phyloP scores from a whole-genome alignment of 2,329 filamentous ascomycete genomes.

The Botryotinia calthae region DNA sequence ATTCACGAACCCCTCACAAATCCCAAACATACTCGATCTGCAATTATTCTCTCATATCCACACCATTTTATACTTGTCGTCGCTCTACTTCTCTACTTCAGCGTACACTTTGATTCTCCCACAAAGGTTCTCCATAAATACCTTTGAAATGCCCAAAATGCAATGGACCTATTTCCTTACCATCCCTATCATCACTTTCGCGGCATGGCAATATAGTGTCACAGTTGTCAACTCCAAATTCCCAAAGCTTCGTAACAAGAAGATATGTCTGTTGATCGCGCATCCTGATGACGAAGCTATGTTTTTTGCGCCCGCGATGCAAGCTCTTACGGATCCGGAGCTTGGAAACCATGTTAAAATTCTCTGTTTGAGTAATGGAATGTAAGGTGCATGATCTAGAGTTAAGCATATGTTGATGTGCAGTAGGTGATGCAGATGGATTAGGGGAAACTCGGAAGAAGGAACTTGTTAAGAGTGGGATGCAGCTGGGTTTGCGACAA shows the following conservation, averaged over 20 bases:
- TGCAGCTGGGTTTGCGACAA: slow-evolving; percentile 69
- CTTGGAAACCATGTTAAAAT: slow-evolving; percentile 92
- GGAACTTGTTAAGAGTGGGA: slow-evolving; percentile 78
- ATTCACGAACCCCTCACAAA: slow-evolving; percentile 4
- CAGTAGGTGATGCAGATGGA: slow-evolving; percentile 75
- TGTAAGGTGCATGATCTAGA: slow-evolving; percentile 15
- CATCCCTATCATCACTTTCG: slow-evolving; percentile 44
- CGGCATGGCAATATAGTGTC: slow-evolving; percentile 40
- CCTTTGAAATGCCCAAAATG: slow-evolving; percentile 27
- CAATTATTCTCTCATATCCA: neutral
- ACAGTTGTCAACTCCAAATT: slow-evolving; percentile 47
- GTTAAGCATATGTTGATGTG: slow-evolving; percentile 26
- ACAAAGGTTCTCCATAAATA: neutral
- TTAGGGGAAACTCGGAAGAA: slow-evolving; percentile 78
- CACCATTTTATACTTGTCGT: neutral
- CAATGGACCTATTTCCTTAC: slow-evolving; percentile 33
- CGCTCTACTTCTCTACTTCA: slow-evolving; percentile 4
- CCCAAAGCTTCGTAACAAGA: slow-evolving; percentile 73
- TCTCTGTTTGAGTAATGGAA: slow-evolving; percentile 83
- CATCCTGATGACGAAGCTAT: slow-evolving; percentile 99
- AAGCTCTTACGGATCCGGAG: slow-evolving; percentile 76
- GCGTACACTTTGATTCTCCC: neutral
- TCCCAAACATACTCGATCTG: neutral
- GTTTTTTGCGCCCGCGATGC: slow-evolving; percentile 92
- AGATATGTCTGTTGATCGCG: slow-evolving; percentile 88